Percentiles rank a stretch among this genome's conserved stretches.
phyloP scores from a whole-genome alignment of 2,329 filamentous ascomycete species.

The Fusarium nodosum region DNA sequence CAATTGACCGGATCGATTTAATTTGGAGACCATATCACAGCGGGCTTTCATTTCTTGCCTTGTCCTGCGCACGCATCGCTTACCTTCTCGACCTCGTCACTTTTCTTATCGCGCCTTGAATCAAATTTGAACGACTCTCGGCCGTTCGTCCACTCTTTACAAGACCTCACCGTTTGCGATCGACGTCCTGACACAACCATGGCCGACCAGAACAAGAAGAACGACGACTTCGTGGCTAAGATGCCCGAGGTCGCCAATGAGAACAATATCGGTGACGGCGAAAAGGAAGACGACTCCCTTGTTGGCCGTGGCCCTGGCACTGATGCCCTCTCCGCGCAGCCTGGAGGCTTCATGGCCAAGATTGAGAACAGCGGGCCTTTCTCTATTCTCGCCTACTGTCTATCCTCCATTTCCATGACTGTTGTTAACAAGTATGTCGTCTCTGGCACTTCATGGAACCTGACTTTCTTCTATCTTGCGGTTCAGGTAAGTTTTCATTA shows the following conservation, averaged over 20 bases:
- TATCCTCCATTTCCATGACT: constrained; percentile 97
- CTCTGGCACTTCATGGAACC: constrained; percentile 89
- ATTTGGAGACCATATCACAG: constrained; percentile 19
- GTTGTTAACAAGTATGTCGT: constrained; percentile 99
- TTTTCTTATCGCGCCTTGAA: constrained; percentile 18
- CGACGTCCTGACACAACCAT: constrained; percentile 23
- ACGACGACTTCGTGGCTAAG: constrained; percentile 42
- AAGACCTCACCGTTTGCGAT: constrained; percentile 19
- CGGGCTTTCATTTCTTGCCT: constrained; percentile 17
- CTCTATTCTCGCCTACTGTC: constrained; percentile 90
- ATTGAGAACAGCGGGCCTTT: constrained; percentile 81
- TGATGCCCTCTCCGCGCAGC: constrained; percentile 32
- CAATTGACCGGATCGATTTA: constrained; percentile 33
- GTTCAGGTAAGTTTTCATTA: constrained; percentile 78
- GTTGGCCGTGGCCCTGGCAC: constrained; percentile 41
- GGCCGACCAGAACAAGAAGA: constrained; percentile 45
- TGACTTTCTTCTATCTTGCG: constrained; percentile 94
- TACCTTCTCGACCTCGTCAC: constrained; percentile 19
- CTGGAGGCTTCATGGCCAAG: constrained; percentile 49
- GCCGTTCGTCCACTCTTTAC: constrained; percentile 45
- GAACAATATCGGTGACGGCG: constrained; percentile 39
- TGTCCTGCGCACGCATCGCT: constrained; percentile 15
- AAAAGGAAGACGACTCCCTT: constrained; percentile 43
- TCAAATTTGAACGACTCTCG: constrained; percentile 38
- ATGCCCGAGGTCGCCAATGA: constrained; percentile 37